Evolutionary conservation across 2,329 filamentous ascomycete genomes (phyloP), one percentile per base, ranked within the genome.

Genomic region (Claviceps arundinis): DNA sequence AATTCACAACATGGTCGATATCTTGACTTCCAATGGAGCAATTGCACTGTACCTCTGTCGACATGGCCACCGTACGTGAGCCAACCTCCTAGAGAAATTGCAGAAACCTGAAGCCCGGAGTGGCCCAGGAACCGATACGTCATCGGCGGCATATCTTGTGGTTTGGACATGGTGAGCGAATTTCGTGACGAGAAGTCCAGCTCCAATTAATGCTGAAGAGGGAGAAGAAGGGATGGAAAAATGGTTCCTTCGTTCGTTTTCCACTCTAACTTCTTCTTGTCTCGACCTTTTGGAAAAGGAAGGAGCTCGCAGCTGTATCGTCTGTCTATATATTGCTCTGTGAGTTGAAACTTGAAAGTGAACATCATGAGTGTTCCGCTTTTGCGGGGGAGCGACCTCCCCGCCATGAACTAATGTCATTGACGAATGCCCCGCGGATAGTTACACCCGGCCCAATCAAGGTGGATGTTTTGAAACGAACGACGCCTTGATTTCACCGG

Each of bases 31-130:
- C 44, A 14, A 14, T 13, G 3, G 11, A 48, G 24, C 48, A 26
- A 69, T 69, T 81, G 81, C 79, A 62, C 81, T 77, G 52, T 69
- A 81, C 81, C 79, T 62, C 81, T 77, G 52, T 82, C 80, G 34
- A 87, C 81, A 58, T 87, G 82, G 17, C 84, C 84, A 51, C 85
- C 85, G 58, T 87, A 88, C 1, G 85, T 89, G 50, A 89, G 73
- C 82, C 82, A 84, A 58, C 81, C 79, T 54, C 81, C 85, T 2
- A 89, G 73, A 2, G 82, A 83, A 56, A 89, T 84, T 46, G 81
- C 76, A 30, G 84, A 89, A 37, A 89, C 84, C 64, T 88, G 81
- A 17, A 89, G 75, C 51, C 85, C 85, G 16, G 82, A 84, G 41
- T 77, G 77, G 61, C 85, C 85, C 7, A 88, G 74, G 67, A 80